Conservation (phyloP, 1,284 basidiomycete species). For the Ustilago xerochloae region DNA sequence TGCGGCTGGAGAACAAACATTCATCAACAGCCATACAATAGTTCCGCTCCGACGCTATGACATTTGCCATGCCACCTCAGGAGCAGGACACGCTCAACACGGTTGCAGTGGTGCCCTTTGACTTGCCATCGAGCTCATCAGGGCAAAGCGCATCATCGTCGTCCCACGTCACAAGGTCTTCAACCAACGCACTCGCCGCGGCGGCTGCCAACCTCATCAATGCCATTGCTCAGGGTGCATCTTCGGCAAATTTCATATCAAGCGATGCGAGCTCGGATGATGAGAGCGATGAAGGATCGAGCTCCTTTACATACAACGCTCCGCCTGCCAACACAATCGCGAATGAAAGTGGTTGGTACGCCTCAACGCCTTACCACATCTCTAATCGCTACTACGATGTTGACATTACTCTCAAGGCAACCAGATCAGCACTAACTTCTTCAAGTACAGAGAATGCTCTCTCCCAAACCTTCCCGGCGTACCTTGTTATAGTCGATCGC, state of each 20-base stretch:
- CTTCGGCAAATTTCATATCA: neutral
- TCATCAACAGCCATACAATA: neutral
- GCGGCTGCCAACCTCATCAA: constrained; percentile 39
- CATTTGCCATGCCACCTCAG: neutral
- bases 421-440: constrained; percentile 6
- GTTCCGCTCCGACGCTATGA: too few species aligned
- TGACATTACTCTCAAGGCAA: constrained; percentile 46
- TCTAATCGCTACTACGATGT: constrained; percentile 59
- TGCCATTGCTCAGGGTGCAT: constrained; percentile 39
- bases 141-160: neutral
- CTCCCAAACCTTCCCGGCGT: constrained; percentile 23
- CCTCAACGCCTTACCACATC: constrained; percentile 47
- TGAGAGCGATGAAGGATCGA: constrained; percentile 27
- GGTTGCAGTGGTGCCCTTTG: constrained; percentile 36
- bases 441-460: neutral
- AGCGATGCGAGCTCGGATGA: neutral
- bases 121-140: neutral
- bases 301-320: constrained; percentile 38
- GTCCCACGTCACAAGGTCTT: neutral
- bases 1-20: neutral
- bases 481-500: constrained; percentile 37
- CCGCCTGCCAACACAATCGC: neutral
- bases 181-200: constrained; percentile 10
- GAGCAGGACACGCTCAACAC: constrained; percentile 20
- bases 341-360: constrained; percentile 8